phyloP scores from a whole-genome alignment of 257 asterid genomes.

The Haberlea rhodopensis region DNA sequence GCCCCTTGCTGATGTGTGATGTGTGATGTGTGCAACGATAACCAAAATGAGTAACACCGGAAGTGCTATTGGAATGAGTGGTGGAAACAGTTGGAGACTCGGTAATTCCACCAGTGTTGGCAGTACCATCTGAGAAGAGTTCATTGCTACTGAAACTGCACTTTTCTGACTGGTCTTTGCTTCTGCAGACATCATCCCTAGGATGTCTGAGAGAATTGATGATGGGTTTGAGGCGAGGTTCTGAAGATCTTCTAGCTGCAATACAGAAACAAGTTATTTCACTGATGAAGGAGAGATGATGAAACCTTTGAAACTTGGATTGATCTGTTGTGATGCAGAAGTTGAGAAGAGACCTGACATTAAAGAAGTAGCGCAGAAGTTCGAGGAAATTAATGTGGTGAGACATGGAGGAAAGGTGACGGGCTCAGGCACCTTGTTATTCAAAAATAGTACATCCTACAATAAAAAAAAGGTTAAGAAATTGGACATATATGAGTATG shows the following conservation, averaged over 20 bases:
- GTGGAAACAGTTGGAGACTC: too few relatives aligned
- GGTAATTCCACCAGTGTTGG: slow-evolving; percentile 36
- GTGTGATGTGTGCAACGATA: too few relatives aligned
- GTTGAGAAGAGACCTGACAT: slow-evolving; percentile 58
- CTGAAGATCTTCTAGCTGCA: slow-evolving; percentile 93
- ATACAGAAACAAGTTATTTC: too few relatives aligned
- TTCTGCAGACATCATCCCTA: slow-evolving; percentile 59
- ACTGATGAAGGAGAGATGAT: slow-evolving; percentile 60
- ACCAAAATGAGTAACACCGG: too few relatives aligned
- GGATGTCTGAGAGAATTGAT: slow-evolving; percentile 63
- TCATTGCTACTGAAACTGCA: too few relatives aligned
- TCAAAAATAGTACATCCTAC: too few relatives aligned
- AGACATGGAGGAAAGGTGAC: too few relatives aligned
- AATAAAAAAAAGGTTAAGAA: too few relatives aligned
- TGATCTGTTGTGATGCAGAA: slow-evolving; percentile 58
- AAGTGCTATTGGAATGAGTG: too few relatives aligned
- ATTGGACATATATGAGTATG: too few relatives aligned
- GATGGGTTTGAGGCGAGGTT: slow-evolving; percentile 68
- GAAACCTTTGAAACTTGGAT: slow-evolving; percentile 59
- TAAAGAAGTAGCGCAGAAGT: slow-evolving; percentile 52
- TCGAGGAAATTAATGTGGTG: slow-evolving; percentile 67
- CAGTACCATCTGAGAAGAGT: slow-evolving; percentile 52
- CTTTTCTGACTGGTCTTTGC: slow-evolving; percentile 40
- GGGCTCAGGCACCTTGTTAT: too few relatives aligned
- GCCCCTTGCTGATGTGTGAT: too few relatives aligned